Evolutionary conservation across 805 yeast species (phyloP).

Genomic region (Candida bentonensis): DNA sequence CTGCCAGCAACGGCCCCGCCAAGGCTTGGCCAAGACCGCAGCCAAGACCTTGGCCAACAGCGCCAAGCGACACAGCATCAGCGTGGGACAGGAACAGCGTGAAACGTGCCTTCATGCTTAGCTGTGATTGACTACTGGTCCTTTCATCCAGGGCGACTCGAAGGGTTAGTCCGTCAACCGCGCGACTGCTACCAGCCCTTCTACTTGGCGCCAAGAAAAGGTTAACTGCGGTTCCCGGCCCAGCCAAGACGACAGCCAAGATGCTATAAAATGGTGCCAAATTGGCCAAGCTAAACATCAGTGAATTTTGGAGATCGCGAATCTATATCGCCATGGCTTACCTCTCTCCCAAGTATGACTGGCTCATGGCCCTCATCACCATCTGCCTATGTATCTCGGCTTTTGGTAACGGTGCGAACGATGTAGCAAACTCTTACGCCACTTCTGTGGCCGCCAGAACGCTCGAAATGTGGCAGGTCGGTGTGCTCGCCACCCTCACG

Average conservation of each 20-base stretch:
- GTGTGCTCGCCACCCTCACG: slow-evolving; percentile 54
- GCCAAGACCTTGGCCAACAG: neutral
- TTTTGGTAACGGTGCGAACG: slow-evolving; percentile 45
- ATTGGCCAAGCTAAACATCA: too few relatives aligned
- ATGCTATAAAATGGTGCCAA: too few relatives aligned
- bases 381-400: neutral
- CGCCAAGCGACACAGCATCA: neutral
- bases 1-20: too few relatives aligned
- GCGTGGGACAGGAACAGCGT: neutral
- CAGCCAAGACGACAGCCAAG: too few relatives aligned
- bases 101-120: neutral
- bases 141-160: too few relatives aligned
- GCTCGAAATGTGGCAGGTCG: slow-evolving; percentile 60
- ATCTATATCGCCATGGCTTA: neutral
- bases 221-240: too few relatives aligned
- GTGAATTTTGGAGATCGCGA: too few relatives aligned
- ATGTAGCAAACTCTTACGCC: slow-evolving; percentile 69
- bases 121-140: neutral
- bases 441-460: slow-evolving; percentile 62
- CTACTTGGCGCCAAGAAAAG: too few relatives aligned
- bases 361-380: slow-evolving; percentile 1
- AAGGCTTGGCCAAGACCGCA: too few relatives aligned
- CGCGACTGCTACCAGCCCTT: too few relatives aligned
- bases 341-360: neutral
- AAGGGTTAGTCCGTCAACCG: too few relatives aligned